Conservation (phyloP, 1,139 yeast species). For the Lodderomyces beijingensis region DNA sequence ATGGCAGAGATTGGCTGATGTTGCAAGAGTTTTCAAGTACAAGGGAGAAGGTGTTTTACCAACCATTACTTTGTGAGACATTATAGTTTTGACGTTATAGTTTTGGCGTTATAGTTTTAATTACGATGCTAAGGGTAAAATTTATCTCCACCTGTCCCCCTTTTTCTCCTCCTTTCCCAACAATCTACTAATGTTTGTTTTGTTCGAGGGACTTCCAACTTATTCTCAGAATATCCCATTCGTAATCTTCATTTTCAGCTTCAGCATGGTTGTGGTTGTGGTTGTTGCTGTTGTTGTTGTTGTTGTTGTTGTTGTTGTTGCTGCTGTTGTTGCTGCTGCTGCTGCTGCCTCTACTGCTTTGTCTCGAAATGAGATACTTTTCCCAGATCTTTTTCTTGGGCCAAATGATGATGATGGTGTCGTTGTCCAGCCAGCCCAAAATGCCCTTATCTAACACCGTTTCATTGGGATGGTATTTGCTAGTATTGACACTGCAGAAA, state of each 20-base stretch:
- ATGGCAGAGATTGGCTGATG: constrained; percentile 45
- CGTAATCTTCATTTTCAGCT: neutral
- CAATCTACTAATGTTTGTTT: neutral
- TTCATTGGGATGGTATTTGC: constrained; percentile 32
- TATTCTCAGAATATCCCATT: constrained; percentile 34
- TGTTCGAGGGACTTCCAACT: constrained; percentile 70
- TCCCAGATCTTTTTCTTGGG: constrained; percentile 74
- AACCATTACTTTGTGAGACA: constrained; percentile 39
- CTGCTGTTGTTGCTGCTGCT: too few species aligned
- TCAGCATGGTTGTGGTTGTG: too few species aligned
- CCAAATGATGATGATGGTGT: constrained; percentile 69
- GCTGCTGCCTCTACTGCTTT: neutral
- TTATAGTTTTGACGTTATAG: too few species aligned
- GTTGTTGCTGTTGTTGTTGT: too few species aligned
- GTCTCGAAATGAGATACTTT: constrained; percentile 64
- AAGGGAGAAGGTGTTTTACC: constrained; percentile 25
- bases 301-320: too few species aligned
- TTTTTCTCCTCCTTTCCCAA: too few species aligned
- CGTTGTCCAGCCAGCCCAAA: constrained; percentile 77
- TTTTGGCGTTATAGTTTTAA: too few species aligned
- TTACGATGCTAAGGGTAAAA: too few species aligned
- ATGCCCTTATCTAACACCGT: constrained; percentile 53
- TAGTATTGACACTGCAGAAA: constrained; percentile 72
- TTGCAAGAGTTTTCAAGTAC: constrained; percentile 15
- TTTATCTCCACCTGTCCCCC: too few species aligned